Percentiles rank a stretch among this genome's conserved stretches.
phyloP scores from a whole-genome alignment of 805 yeast species.

The Wickerhamomyces tratensis region DNA sequence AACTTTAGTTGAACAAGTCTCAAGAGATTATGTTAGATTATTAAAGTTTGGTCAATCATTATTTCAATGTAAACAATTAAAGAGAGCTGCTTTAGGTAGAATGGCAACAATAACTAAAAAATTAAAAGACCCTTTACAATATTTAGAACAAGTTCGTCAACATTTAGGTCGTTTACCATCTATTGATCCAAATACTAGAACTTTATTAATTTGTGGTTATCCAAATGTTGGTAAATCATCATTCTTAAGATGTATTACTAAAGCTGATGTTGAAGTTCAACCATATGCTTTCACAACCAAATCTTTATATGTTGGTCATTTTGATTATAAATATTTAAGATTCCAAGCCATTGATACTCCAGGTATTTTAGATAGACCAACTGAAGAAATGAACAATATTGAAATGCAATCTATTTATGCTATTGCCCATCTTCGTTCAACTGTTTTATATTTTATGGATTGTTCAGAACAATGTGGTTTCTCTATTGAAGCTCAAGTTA shows the following conservation, averaged over 20 bases:
- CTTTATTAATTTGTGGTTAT: slow-evolving; percentile 94
- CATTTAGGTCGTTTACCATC: slow-evolving; percentile 97
- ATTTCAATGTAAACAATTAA: slow-evolving; percentile 97
- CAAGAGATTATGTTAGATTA: slow-evolving; percentile 90
- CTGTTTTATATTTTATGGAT: slow-evolving; percentile 97
- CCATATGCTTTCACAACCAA: slow-evolving; percentile 99
- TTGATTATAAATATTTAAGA: slow-evolving; percentile 93
- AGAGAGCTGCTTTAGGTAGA: slow-evolving; percentile 98
- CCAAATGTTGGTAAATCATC: slow-evolving; percentile 99
- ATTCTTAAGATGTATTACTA: slow-evolving; percentile 84
- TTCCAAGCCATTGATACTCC: slow-evolving; percentile 99
- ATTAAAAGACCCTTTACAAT: slow-evolving; percentile 85
- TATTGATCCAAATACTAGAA: slow-evolving; percentile 98
- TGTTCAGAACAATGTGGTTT: slow-evolving; percentile 98
- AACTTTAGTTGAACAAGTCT: slow-evolving; percentile 88
- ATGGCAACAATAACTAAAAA: slow-evolving; percentile 98
- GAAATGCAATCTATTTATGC: slow-evolving; percentile 99
- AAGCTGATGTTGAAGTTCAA: slow-evolving; percentile 98
- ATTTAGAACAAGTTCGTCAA: slow-evolving; percentile 97
- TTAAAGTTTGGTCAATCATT: slow-evolving; percentile 95
- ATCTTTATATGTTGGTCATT: slow-evolving; percentile 95
- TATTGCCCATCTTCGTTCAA: slow-evolving; percentile 94
- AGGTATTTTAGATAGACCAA: slow-evolving; percentile 96
- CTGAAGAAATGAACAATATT: slow-evolving; percentile 98
- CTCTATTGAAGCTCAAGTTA: slow-evolving; percentile 94